Conservation (phyloP, 495 filamentous ascomycete species). For the Hyaloscypha bicolor region DNA sequence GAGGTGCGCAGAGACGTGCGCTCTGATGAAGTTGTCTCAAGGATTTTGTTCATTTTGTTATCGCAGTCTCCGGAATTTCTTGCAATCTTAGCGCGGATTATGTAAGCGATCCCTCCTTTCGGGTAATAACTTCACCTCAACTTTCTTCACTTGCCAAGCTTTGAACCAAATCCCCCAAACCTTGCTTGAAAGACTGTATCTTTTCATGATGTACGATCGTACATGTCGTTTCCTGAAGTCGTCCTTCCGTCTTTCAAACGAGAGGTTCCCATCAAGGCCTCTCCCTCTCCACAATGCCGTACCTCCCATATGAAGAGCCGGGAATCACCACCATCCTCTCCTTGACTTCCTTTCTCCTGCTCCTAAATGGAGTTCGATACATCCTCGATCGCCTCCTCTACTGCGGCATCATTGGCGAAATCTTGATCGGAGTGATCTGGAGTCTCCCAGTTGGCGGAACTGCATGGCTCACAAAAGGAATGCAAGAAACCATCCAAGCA, state of each 20-base stretch:
- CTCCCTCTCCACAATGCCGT: constrained; percentile 12
- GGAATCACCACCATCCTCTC: constrained; percentile 59
- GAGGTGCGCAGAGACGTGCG: neutral
- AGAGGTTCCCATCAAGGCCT: neutral
- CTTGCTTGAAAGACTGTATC: neutral
- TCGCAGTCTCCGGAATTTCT: neutral
- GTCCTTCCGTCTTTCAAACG: neutral
- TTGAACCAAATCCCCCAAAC: neutral
- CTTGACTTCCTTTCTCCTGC: constrained; percentile 64
- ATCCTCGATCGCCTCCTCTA: constrained; percentile 63
- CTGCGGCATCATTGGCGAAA: constrained; percentile 75
- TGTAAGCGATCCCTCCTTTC: neutral
- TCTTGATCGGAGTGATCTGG: constrained; percentile 72
- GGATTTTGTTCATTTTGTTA: neutral
- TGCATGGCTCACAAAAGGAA: constrained; percentile 49
- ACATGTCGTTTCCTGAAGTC: neutral
- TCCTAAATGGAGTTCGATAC: constrained; percentile 61
- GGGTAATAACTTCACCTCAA: neutral
- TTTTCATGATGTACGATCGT: neutral
- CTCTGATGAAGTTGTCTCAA: neutral
- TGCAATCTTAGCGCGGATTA: constrained; percentile 2
- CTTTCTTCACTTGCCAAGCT: neutral
- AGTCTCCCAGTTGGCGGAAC: constrained; percentile 58
- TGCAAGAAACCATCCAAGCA: constrained; percentile 61
- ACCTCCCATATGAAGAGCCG: constrained; percentile 63